Evolutionary conservation across 257 asterid genomes (phyloP).

Genomic region (Asclepias syriaca): DNA sequence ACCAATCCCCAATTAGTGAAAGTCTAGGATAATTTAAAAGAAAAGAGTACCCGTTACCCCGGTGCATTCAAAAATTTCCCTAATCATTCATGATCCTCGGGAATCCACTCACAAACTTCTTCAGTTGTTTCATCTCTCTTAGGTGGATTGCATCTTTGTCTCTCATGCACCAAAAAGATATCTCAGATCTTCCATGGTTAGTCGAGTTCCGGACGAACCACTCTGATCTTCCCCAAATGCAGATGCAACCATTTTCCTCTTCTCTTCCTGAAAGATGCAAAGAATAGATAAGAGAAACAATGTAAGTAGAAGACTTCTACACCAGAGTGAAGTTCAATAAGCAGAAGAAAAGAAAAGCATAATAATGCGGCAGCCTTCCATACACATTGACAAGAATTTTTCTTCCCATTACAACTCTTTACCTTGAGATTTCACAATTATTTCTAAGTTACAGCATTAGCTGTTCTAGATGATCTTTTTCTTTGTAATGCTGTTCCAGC

Average conservation of each 20-base stretch:
- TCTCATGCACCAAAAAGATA: slow-evolving; percentile 47
- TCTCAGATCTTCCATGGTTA: slow-evolving; percentile 67
- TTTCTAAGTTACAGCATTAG: no score
- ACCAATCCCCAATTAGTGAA: neutral
- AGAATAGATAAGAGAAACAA: neutral
- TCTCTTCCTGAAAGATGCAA: slow-evolving; percentile 64
- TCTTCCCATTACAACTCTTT: no score
- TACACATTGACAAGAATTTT: neutral
- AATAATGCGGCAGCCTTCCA: neutral
- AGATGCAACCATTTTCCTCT: slow-evolving; percentile 96
- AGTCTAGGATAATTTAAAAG: neutral
- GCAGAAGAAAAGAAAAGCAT: neutral
- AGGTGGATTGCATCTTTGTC: neutral
- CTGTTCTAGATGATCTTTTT: neutral
- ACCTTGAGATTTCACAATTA: no score
- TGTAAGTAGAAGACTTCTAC: neutral
- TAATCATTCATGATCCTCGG: neutral
- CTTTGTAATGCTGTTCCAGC: neutral
- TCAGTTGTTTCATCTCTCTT: slow-evolving; percentile 1
- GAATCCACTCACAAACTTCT: neutral
- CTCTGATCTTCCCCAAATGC: slow-evolving; percentile 95
- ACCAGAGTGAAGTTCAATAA: neutral
- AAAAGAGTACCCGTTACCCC: neutral
- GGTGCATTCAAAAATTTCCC: slow-evolving; percentile 7
- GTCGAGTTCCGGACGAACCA: slow-evolving; percentile 59